Evolutionary conservation across 2,329 filamentous ascomycete species (phyloP), one percentile per base, ranked within the genome.

Genomic region (Ophiocordyceps australis): DNA sequence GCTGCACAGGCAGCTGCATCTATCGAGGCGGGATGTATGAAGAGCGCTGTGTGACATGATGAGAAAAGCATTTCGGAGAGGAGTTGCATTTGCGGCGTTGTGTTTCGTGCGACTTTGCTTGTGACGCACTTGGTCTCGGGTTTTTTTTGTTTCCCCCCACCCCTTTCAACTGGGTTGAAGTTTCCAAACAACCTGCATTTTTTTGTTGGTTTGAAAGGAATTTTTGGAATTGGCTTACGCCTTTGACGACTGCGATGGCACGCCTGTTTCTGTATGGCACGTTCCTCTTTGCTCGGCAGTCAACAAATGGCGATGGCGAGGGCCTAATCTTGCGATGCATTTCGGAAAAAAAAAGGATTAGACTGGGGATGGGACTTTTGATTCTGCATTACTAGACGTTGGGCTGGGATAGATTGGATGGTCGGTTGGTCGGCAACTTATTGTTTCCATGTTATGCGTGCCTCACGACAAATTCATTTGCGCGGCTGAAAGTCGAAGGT

Each of bases 11-110:
- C n/a, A n/a, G n/a, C n/a, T n/a, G n/a, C n/a, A n/a, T n/a, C n/a
- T n/a, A n/a, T n/a, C n/a, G n/a, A n/a, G n/a, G n/a, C n/a, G n/a
- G n/a, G n/a, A n/a, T n/a, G n/a, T n/a, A n/a, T n/a, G n/a, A n/a
- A n/a, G n/a, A n/a, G n/a, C n/a, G n/a, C n/a, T n/a, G n/a, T n/a
- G n/a, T n/a, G n/a, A n/a, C n/a, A n/a, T 45, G 44, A 50, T 39
- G 29, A 40, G 26, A 39, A 45, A 41, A 45, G 33, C 35, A 35
- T 37, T 29, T 12, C 19, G 28, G 38, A 40, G 34, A 29, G 39
- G 41, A 35, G 41, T 40, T 52, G 48, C 49, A 52, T 52, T 41
- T 33, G 39, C 39, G 49, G 49, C 47, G 49, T 52, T 52, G 39
- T 36, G 30, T 38, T 40, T 33, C 34, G 30, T 33, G 40, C 35